Conservation (phyloP, 441 rosid genomes). For the Adansonia madagascariensis region DNA sequence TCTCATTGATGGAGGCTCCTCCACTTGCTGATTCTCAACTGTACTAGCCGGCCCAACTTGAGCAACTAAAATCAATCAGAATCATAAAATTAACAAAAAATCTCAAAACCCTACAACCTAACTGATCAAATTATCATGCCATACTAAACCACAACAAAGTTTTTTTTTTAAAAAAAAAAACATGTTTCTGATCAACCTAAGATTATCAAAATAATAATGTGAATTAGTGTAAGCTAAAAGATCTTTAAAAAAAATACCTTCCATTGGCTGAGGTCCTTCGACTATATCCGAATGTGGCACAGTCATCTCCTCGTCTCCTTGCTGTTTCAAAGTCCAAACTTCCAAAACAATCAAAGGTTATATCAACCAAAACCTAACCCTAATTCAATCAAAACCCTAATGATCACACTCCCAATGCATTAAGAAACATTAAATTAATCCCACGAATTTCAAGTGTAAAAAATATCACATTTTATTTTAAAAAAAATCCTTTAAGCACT, state of each 20-base stretch:
- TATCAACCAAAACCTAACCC: slow-evolving; percentile 31
- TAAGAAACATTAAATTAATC: not conserved
- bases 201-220: slow-evolving; percentile 19
- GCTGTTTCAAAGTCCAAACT: slow-evolving; percentile 52
- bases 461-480: slow-evolving; percentile 6
- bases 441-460: slow-evolving; percentile 22
- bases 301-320: slow-evolving; percentile 97
- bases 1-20: slow-evolving; percentile 81
- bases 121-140: slow-evolving; percentile 21
- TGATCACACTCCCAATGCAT: slow-evolving; percentile 28
- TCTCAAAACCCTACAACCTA: slow-evolving; percentile 41
- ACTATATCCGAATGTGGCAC: slow-evolving; percentile 91
- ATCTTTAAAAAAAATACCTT: slow-evolving; percentile 50
- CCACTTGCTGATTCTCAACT: slow-evolving; percentile 70
- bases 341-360: slow-evolving; percentile 38
- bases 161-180: not conserved
- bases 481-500: slow-evolving; percentile 9
- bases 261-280: slow-evolving; percentile 94
- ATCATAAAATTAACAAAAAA: slow-evolving; percentile 27
- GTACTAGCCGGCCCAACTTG: slow-evolving; percentile 63
- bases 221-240: not conserved
- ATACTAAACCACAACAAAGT: not conserved
- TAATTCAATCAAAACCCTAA: slow-evolving; percentile 53
- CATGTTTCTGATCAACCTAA: slow-evolving; percentile 33
- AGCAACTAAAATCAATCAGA: slow-evolving; percentile 47